A percentile compares a stretch with the other conserved stretches of the same genome.
These are phyloP conservation scores for Auriscalpium vulgare DNA, from an alignment of 768 basidiomycete genomes.

Conservation along the genomic window DNA sequence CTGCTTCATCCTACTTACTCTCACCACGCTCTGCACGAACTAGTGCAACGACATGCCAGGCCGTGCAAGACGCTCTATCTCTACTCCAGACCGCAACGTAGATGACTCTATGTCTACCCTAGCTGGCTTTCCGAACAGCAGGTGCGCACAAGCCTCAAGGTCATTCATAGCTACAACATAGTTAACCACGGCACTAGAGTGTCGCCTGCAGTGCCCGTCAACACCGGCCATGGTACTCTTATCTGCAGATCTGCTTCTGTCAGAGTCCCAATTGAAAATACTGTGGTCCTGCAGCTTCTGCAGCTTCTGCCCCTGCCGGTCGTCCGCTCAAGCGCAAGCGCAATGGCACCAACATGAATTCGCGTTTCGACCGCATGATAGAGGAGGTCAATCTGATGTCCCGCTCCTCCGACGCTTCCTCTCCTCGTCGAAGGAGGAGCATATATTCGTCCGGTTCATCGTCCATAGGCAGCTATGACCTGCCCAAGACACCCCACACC, in stretches of 20 bases:
- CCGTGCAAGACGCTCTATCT: neutral
- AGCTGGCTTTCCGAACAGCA: neutral
- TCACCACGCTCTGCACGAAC: no score
- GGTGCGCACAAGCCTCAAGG: neutral
- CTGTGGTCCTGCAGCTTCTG: neutral
- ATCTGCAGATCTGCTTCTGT: no score
- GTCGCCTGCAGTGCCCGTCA: no score
- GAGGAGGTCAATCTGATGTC: conserved; percentile 42
- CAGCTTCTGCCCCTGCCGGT: neutral
- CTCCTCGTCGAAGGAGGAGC: conserved; percentile 21
- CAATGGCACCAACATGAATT: conserved; percentile 39
- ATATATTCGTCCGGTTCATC: conserved; percentile 36
- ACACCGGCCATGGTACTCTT: no score
- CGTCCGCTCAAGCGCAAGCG: conserved; percentile 39
- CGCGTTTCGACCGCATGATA: conserved; percentile 62
- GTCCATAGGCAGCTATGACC: conserved; percentile 33
- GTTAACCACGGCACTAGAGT: no score
- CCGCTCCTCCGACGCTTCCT: conserved; percentile 3
- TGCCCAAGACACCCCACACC: conserved; percentile 35
- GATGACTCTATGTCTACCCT: neutral
- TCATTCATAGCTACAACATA: no score
- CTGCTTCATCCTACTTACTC: no score
- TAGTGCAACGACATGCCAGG: neutral
- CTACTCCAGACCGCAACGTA: neutral
- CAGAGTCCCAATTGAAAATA: no score